These are phyloP conservation scores for Populus ilicifolia DNA, from an alignment of 345 rosid species.

Conservation along the genomic window DNA sequence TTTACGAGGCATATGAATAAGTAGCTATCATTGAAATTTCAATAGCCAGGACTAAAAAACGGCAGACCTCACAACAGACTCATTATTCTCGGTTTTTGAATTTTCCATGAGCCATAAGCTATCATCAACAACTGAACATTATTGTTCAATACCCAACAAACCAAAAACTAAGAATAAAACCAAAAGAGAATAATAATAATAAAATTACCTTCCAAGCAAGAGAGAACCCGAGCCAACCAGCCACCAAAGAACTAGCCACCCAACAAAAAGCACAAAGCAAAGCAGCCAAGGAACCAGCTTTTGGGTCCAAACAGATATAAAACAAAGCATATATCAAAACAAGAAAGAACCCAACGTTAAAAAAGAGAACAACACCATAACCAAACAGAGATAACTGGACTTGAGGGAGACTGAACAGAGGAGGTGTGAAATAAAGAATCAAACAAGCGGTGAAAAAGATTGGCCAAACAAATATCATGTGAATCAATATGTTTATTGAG, in stretches of 20 bases:
- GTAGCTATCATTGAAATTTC: background rate
- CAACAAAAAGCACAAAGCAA: slow-evolving; percentile 45
- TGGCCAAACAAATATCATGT: slow-evolving; percentile 61
- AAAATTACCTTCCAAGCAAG: slow-evolving; percentile 52
- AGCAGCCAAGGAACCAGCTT: slow-evolving; percentile 60
- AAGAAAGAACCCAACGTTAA: slow-evolving; percentile 50
- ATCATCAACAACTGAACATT: background rate
- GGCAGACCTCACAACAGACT: background rate
- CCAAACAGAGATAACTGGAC: slow-evolving; percentile 35
- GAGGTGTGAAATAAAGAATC: slow-evolving; percentile 50
- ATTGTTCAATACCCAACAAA: background rate
- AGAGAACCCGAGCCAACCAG: slow-evolving; percentile 43
- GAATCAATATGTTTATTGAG: slow-evolving; percentile 51
- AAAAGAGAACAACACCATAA: slow-evolving; percentile 22
- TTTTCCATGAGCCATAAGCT: background rate
- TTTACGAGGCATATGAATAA: background rate
- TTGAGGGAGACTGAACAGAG: slow-evolving; percentile 35
- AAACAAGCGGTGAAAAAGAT: slow-evolving; percentile 52
- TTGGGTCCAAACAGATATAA: slow-evolving; percentile 47
- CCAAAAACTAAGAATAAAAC: background rate
- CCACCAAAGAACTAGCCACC: slow-evolving; percentile 41
- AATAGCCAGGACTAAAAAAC: background rate
- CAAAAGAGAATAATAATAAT: background rate
- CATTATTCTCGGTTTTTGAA: background rate
- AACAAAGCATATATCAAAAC: slow-evolving; percentile 41